Conservation (phyloP, 768 basidiomycete genomes). For the Leccinum broughii region DNA sequence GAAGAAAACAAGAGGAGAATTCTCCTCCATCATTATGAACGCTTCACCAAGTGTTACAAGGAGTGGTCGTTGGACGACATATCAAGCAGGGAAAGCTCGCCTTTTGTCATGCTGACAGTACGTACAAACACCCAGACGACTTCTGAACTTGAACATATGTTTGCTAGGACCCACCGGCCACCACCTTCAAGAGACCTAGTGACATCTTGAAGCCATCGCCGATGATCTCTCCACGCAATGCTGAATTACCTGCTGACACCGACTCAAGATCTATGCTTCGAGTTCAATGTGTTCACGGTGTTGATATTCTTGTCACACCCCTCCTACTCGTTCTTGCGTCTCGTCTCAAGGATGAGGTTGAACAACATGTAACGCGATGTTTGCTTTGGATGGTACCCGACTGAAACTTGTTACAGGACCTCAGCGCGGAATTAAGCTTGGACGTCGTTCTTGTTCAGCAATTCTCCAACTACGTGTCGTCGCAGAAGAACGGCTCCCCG, state of each 20-base stretch:
- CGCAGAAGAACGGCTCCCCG: no score
- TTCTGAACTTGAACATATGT: background rate
- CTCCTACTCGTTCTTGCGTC: constrained; percentile 46
- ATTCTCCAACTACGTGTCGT: no score
- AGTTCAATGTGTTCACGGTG: constrained; percentile 37
- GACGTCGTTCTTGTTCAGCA: constrained; percentile 41
- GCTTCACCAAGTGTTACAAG: constrained; percentile 49
- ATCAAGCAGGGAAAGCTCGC: constrained; percentile 46
- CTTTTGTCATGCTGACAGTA: constrained; percentile 50
- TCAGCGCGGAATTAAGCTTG: constrained; percentile 40
- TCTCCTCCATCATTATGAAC: constrained; percentile 48
- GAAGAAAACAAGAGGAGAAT: constrained; percentile 20
- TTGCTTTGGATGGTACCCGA: background rate
- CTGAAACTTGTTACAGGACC: constrained; percentile 28
- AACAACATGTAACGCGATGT: constrained; percentile 41
- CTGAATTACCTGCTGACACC: background rate
- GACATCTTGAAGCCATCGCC: constrained; percentile 1
- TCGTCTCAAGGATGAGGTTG: constrained; percentile 49
- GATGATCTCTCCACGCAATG: constrained; percentile 5
- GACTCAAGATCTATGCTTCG: constrained; percentile 31
- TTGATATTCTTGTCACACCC: constrained; percentile 55
- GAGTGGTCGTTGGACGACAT: constrained; percentile 35
- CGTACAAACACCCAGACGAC: constrained; percentile 9
- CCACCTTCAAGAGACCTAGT: constrained; percentile 10
- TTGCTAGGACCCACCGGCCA: constrained; percentile 14